Conservation (phyloP, 768 basidiomycete species). For the Mycena metata region DNA sequence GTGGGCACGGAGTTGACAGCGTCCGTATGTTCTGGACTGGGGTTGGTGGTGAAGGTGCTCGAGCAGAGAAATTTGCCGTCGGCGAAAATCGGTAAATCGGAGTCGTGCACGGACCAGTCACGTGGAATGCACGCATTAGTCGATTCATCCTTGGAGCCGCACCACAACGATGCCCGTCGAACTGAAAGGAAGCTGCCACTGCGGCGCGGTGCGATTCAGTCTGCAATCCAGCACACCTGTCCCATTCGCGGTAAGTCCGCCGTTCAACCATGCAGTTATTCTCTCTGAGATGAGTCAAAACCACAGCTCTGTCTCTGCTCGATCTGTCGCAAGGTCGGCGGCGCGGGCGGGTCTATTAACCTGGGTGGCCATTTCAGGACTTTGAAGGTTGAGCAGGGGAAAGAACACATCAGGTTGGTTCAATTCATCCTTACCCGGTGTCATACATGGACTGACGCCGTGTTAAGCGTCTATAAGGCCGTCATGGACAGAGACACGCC, state of each 20-base stretch:
- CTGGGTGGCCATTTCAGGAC: conserved; percentile 69
- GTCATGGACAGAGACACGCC: conserved; percentile 69
- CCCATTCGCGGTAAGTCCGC: conserved; percentile 78
- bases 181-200: conserved; percentile 69
- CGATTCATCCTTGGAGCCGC: background rate
- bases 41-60: no score
- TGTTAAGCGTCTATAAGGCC: conserved; percentile 71
- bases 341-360: conserved; percentile 74
- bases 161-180: conserved; percentile 64
- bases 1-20: conserved; percentile 65
- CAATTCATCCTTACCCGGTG: no score
- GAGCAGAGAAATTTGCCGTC: no score
- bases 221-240: conserved; percentile 69
- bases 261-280: no score
- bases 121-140: background rate
- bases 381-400: conserved; percentile 64
- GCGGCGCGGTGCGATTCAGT: conserved; percentile 63
- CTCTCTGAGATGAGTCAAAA: no score
- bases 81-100: no score
- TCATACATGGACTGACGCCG: background rate
- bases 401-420: conserved; percentile 65
- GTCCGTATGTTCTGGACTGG: conserved; percentile 44
- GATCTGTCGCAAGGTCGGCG: conserved; percentile 80
- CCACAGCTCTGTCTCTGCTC: conserved; percentile 72
- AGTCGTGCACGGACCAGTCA: conserved; percentile 26